Base-by-base conservation (phyloP, 495 filamentous ascomycete species). In the Hypoxylon intermedium region DNA sequence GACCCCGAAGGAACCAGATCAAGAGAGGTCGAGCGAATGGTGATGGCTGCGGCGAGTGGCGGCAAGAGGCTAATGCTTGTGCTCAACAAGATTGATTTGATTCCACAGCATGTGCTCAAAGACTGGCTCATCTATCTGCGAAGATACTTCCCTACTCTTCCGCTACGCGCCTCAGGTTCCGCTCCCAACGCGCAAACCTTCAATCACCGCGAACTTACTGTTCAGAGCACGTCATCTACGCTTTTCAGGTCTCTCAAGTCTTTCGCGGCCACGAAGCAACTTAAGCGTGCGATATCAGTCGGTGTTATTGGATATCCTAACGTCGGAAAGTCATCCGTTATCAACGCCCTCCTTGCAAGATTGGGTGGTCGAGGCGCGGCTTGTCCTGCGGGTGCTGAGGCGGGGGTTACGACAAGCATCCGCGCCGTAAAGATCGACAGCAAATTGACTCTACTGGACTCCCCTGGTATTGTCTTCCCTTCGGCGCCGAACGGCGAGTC, bases 221-320 rank as follows among this genome's bases (percentile, higher is more conserved):
- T 93, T 34, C 89, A 92, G 73, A 91, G 84, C 65, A 97, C 93
- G 12, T 91, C 92, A 4, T 84, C 88, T 30, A 87, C 89, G 0
- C 85, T 98, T n/a, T 88, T 98, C 80, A 89, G 86, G 47, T 88
- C 93, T 1, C 85, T 98, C 41, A 98, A 98, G 79, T 85, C 89
- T 21, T 97, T 90, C 72, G 90, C 93, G n/a, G 84, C 89, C 55
- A 81, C 83, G 54, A 89, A 88, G 74, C 86, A 92, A 63, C 79
- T 97, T 60, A 95, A 95, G 79, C 88, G 93, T 41, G 87, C 93
- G 47, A 86, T 94, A 69, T 91, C 88, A 38, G 93, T 98, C 51
- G 93, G 93, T 62, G 88, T 98, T 41, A 93, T 98, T 67, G 93
- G 93, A 36, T 97, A 97, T 76, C 93, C 93, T 57, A 98, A 98